phyloP scores from a whole-genome alignment of 208 protist genomes.

The Wallacemonas collosoma region DNA sequence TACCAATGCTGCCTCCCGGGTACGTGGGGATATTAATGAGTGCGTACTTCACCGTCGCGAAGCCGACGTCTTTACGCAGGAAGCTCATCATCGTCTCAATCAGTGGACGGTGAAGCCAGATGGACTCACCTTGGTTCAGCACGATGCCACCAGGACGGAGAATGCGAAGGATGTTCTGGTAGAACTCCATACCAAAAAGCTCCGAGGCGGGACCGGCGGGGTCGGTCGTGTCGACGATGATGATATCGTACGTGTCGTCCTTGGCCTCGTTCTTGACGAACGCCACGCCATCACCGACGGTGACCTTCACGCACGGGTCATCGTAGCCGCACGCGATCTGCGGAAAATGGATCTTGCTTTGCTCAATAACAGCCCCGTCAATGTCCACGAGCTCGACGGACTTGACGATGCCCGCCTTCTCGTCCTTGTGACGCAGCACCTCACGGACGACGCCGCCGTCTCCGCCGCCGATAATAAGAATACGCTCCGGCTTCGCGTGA shows the following conservation, averaged over 20 bases:
- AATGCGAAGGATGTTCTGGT: conserved; percentile 74
- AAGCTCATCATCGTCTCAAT: conserved; percentile 90
- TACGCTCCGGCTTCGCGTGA: conserved; percentile 89
- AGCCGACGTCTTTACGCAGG: conserved; percentile 80
- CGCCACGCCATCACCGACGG: conserved; percentile 83
- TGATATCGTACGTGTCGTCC: conserved; percentile 90
- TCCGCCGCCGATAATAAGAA: conserved; percentile 98
- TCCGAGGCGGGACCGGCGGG: conserved; percentile 90
- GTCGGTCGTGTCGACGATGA: conserved; percentile 96
- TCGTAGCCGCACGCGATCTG: conserved; percentile 75
- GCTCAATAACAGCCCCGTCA: conserved; percentile 91
- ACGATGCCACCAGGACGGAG: conserved; percentile 83
- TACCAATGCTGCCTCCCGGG: conserved; percentile 92
- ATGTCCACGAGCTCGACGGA: conserved; percentile 97
- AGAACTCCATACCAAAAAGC: conserved; percentile 89
- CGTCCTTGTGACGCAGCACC: conserved; percentile 90
- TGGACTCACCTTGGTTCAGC: conserved; percentile 90
- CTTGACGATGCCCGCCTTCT: conserved; percentile 72
- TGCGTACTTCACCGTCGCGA: conserved; percentile 87
- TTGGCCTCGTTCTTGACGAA: conserved; percentile 76
- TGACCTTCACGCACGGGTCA: conserved; percentile 71
- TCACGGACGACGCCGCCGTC: conserved; percentile 98
- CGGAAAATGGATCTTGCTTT: conserved; percentile 86
- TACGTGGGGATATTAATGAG: conserved; percentile 94
- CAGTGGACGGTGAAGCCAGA: conserved; percentile 93